Base-by-base conservation (phyloP, 257 asterid genomes). In the Scutellaria barbata region DNA sequence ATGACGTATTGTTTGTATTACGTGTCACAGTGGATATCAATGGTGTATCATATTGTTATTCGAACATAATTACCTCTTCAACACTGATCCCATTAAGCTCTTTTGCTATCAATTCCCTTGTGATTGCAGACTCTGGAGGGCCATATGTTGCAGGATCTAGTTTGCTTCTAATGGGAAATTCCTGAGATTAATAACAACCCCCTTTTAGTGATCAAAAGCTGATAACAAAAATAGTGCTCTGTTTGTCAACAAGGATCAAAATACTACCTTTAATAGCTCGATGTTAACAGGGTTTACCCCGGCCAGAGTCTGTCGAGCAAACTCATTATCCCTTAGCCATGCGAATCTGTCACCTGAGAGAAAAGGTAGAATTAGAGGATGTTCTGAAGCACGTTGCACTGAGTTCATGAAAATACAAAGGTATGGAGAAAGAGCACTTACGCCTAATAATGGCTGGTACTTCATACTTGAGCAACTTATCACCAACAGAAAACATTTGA, bases 281-380 rank as follows among this genome's bases (percentile, higher is more conserved):
- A 92, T 92, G 60, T 83, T 86, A 6, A 87, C 96, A 9, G 97
- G 97, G 77, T 91, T 91, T 14, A 91, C 89, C 30, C 97, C 97
- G 4, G 97, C 96, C 80, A 91, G 72, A 43, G 76, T 67, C 81
- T 91, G 97, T n/a, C 97, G 92, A 16, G 96, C 95, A 78, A 91
- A 91, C 87, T 91, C 97, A 22, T 81, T 83, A 77, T 91, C 97
- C 75, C 97, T 74, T 14, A 91, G 73, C 97, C 97, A 91, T 37
- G 92, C 73, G 72, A 91, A 91, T 81, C 96, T 86, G 82, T 92
- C 98, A 74, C 88, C 98, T 92, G 77, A 42, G 76, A 41, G 71
- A 56, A 16, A 76, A 56, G 30, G 42, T 18, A 11, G 12, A 54
- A 68, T 9, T 30, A 37, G 53, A 39, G 45, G 11, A 68, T 5